Evolutionary conservation across 345 rosid species (phyloP).

Genomic region (Gossypium longicalyx): DNA sequence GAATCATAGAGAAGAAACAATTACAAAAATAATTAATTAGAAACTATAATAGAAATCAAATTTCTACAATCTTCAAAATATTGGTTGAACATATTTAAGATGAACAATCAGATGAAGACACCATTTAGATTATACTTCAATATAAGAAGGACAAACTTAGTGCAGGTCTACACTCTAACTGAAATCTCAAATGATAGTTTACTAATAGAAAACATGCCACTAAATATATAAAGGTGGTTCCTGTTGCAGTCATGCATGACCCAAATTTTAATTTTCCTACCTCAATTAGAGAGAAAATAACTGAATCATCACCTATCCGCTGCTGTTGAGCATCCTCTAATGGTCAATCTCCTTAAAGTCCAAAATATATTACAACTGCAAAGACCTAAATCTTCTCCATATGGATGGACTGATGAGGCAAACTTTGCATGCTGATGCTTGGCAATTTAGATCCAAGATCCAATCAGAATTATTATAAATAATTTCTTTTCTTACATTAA

Average conservation of each 20-base stretch:
- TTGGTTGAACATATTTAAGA: background rate
- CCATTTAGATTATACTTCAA: background rate
- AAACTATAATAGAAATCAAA: background rate
- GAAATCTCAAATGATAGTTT: background rate
- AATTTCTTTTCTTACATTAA: background rate
- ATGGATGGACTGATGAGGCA: background rate
- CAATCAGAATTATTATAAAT: background rate
- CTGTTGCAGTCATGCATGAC: background rate
- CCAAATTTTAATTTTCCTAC: background rate
- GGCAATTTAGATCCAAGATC: background rate
- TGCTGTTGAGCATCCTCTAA: background rate
- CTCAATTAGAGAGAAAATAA: background rate
- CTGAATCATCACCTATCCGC: background rate
- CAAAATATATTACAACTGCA: background rate
- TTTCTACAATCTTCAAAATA: background rate
- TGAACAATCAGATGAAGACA: background rate
- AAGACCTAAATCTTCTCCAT: background rate
- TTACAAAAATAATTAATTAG: background rate
- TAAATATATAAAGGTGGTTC: background rate
- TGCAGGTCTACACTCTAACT: background rate
- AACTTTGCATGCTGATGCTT: background rate
- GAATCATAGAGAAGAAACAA: conserved; percentile 28
- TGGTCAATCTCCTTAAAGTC: background rate
- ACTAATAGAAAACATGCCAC: background rate
- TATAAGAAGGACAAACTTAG: background rate